Evolutionary conservation across 2,329 filamentous ascomycete species (phyloP).

Genomic region (Xylariaceae sp.): DNA sequence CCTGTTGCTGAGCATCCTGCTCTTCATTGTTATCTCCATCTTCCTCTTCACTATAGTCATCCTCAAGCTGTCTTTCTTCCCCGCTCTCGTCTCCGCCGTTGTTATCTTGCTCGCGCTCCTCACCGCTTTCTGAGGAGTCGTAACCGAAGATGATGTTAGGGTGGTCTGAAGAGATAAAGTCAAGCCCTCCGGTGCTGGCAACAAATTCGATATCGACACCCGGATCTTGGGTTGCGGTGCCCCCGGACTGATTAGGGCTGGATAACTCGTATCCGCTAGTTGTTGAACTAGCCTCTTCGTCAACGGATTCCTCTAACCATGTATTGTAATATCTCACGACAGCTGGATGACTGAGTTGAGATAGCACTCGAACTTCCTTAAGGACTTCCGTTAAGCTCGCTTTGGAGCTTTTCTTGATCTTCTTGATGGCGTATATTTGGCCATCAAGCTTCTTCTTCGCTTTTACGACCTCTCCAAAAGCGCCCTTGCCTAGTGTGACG

Average conservation of each 20-base stretch:
- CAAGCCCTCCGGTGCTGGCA: conserved; percentile 72
- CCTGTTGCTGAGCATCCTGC: too few species aligned
- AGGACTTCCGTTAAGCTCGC: conserved; percentile 75
- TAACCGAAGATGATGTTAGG: conserved; percentile 74
- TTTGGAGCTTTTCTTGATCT: conserved; percentile 78
- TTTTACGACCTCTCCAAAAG: conserved; percentile 94
- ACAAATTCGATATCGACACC: conserved; percentile 56
- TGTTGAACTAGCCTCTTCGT: conserved; percentile 53
- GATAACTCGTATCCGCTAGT: conserved; percentile 35
- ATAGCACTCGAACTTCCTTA: conserved; percentile 81
- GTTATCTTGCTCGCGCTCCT: conserved; percentile 34
- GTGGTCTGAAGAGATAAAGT: conserved; percentile 87
- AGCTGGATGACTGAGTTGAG: conserved; percentile 83
- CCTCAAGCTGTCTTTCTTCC: not conserved
- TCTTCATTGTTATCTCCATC: conserved; percentile 33
- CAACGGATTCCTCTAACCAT: conserved; percentile 72
- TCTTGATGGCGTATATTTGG: conserved; percentile 93
- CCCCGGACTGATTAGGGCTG: conserved; percentile 34
- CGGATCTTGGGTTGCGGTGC: conserved; percentile 37
- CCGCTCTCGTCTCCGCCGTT: not conserved
- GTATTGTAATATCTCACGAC: conserved; percentile 90
- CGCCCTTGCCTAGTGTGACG: conserved; percentile 82
- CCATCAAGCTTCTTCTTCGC: conserved; percentile 91
- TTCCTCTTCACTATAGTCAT: conserved; percentile 35
- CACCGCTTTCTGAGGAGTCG: conserved; percentile 45